A percentile compares a stretch with the other conserved stretches of the same genome.
phyloP scores from a whole-genome alignment of 441 rosid genomes.

The Bruguiera hainesii region DNA sequence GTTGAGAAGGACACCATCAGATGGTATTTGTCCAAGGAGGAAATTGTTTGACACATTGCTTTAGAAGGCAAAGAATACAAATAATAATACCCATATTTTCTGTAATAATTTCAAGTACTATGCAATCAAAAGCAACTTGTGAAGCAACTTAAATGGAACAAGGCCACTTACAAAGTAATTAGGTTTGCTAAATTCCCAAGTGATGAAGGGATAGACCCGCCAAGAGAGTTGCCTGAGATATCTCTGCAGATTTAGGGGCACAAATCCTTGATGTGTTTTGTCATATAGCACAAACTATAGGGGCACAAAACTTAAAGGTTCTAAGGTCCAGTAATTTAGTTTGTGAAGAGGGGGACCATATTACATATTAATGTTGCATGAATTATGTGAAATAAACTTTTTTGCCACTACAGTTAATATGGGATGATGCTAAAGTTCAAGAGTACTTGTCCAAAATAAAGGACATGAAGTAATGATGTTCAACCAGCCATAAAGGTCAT shows the following conservation, averaged over 20 bases:
- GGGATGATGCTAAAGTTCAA: too few relatives aligned
- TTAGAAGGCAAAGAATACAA: slow-evolving; percentile 25
- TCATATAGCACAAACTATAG: not conserved
- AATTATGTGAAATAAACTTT: too few relatives aligned
- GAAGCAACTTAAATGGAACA: slow-evolving; percentile 23
- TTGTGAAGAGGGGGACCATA: too few relatives aligned
- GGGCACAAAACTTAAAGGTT: not conserved
- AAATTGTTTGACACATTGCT: slow-evolving; percentile 92
- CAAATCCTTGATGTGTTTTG: slow-evolving; percentile 4
- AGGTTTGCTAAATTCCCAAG: slow-evolving; percentile 71
- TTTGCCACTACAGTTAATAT: too few relatives aligned
- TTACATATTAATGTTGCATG: too few relatives aligned
- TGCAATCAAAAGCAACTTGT: not conserved
- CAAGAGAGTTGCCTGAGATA: slow-evolving; percentile 75
- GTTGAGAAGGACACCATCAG: slow-evolving; percentile 59
- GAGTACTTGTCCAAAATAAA: too few relatives aligned
- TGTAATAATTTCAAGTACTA: slow-evolving; percentile 4
- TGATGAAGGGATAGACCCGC: slow-evolving; percentile 73
- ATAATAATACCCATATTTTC: slow-evolving; percentile 16
- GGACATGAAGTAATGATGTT: not conserved
- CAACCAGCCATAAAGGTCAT: not conserved
- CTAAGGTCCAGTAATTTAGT: too few relatives aligned
- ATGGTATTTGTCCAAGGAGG: slow-evolving; percentile 80
- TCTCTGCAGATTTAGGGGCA: slow-evolving; percentile 43
- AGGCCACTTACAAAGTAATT: slow-evolving; percentile 57